Evolutionary conservation across 441 rosid genomes (phyloP).

Genomic region (Adansonia grandidieri): DNA sequence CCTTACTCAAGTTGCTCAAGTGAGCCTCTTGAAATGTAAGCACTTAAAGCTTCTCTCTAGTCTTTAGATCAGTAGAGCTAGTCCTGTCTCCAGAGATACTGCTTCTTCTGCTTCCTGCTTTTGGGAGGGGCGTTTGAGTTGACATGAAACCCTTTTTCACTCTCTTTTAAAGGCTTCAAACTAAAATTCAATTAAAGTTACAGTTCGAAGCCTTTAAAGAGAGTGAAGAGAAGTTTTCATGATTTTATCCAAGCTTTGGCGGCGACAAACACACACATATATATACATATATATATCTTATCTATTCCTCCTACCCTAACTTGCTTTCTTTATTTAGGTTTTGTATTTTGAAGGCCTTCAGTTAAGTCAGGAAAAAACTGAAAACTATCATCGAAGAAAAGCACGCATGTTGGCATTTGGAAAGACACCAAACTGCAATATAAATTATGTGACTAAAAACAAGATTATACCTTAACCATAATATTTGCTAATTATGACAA

Average conservation of each 20-base stretch:
- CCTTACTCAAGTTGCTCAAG: constrained; percentile 3
- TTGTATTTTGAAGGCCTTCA: background rate
- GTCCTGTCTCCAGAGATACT: no score
- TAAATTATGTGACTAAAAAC: background rate
- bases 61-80: no score
- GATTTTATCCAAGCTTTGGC: background rate
- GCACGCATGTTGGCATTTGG: background rate
- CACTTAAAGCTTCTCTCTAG: no score
- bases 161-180: constrained; percentile 38
- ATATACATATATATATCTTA: no score
- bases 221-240: constrained; percentile 33
- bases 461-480: background rate
- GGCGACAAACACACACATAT: no score
- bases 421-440: background rate
- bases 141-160: constrained; percentile 22
- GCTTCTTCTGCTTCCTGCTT: no score
- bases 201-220: constrained; percentile 25
- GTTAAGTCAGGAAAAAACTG: background rate
- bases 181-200: background rate
- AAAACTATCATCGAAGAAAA: background rate
- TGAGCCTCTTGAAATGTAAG: background rate
- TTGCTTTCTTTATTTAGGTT: no score
- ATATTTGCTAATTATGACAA: background rate
- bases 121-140: background rate
- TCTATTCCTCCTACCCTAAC: no score